phyloP scores from a whole-genome alignment of 1,139 yeast species.

The Groenewaldozyma sp. region DNA sequence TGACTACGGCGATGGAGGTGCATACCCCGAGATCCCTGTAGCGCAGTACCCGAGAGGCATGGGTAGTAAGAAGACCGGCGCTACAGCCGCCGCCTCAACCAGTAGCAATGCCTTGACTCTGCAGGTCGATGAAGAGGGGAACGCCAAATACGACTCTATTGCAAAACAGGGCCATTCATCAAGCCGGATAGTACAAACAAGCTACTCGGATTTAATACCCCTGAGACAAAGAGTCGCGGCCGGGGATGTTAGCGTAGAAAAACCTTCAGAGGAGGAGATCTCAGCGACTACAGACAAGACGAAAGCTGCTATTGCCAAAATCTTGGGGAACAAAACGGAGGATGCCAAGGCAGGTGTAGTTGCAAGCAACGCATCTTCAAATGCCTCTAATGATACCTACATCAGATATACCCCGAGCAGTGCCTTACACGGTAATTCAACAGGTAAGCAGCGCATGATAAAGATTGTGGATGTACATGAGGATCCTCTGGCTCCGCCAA shows the following conservation, averaged over 20 bases:
- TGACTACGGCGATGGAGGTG: slow-evolving; percentile 32
- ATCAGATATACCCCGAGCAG: slow-evolving; percentile 39
- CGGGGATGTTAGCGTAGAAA: slow-evolving; percentile 27
- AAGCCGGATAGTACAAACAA: slow-evolving; percentile 30
- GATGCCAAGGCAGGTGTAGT: slow-evolving; percentile 25
- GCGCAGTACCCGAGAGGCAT: slow-evolving; percentile 30
- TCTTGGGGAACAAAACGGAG: slow-evolving; percentile 33
- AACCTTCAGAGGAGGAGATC: slow-evolving; percentile 38
- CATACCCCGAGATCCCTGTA: slow-evolving; percentile 29
- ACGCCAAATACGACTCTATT: slow-evolving; percentile 28
- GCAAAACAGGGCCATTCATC: slow-evolving; percentile 30
- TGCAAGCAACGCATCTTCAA: slow-evolving; percentile 13
- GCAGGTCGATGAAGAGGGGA: slow-evolving; percentile 27
- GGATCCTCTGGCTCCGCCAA: slow-evolving; percentile 86
- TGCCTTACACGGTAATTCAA: slow-evolving; percentile 24
- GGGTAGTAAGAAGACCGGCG: slow-evolving; percentile 20
- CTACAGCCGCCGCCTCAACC: slow-evolving; percentile 5
- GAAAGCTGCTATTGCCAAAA: slow-evolving; percentile 38
- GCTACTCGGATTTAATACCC: slow-evolving; percentile 40
- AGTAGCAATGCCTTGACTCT: slow-evolving; percentile 25
- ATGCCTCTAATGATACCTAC: slow-evolving; percentile 32
- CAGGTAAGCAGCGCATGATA: slow-evolving; percentile 38
- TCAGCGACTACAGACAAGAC: slow-evolving; percentile 37
- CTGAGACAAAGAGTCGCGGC: slow-evolving; percentile 36
- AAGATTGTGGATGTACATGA: slow-evolving; percentile 51